Base-by-base conservation (phyloP, 2,329 filamentous ascomycete genomes). In the Alternaria sp. region DNA sequence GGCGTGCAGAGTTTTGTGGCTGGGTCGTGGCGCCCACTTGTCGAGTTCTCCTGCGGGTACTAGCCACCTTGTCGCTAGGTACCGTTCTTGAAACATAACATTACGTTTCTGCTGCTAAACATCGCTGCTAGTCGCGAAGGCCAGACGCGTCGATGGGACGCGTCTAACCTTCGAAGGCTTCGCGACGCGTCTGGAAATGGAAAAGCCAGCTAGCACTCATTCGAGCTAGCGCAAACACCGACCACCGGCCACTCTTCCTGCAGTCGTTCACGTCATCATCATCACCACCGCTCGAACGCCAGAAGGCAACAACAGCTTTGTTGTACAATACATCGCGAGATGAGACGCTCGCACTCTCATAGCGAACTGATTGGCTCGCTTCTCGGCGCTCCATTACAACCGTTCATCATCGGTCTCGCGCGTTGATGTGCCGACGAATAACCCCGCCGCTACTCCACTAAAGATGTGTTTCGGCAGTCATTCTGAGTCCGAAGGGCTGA, bases 1-100 rank as follows among this genome's bases (percentile, higher is more conserved):
- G 43, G 44, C 47, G 11, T 15, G 33, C 49, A 59, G 49, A 46
- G 44, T 37, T 23, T 59, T 28, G 49, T n/a, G 58, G 58, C 49
- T 46, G 30, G 43, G 30, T 54, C 33, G 37, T 59, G 43, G 49
- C 49, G 41, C 21, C 23, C 30, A 37, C 33, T 37, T 41, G 37
- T 41, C 37, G n/a, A 41, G 15, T 41, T 18, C 8, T n/a, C n/a
- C 9, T 41, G 37, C 15, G n/a, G 33, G 18, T 9, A 12, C n/a
- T 15, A 30, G 5, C 57, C 41, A 49, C 20, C 57, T 55, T 60
- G 28, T 50, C 49, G 26, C 20, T 12, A 46, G 20, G 41, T 55
- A 46, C 25, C 46, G 44, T 46, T 26, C 49, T 14, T 30, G 28
- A 46, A 60, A 15, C 33, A 37, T n/a, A 3, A n/a, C 5, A 37